Evolutionary conservation across 78 protist species (phyloP).

Genomic region (Anaeramoeba flamelloides): DNA sequence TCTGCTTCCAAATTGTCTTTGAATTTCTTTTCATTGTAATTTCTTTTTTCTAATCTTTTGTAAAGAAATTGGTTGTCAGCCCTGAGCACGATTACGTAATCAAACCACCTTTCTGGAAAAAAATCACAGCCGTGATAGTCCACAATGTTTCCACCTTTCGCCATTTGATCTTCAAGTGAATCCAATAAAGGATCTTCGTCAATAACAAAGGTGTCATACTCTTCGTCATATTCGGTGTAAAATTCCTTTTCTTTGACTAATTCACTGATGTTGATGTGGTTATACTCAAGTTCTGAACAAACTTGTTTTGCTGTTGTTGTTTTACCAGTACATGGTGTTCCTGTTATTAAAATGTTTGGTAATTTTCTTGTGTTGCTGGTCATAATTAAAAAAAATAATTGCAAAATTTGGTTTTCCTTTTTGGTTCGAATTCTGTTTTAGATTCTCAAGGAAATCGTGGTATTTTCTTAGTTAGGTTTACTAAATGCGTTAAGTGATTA

Average conservation of each 20-base stretch:
- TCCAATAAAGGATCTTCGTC: constrained; percentile 54
- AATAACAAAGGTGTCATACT: constrained; percentile 38
- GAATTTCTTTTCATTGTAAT: constrained; percentile 45
- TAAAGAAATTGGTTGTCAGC: constrained; percentile 34
- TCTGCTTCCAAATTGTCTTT: constrained; percentile 62
- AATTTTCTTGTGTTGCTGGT: no score
- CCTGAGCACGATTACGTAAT: constrained; percentile 58
- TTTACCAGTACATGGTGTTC: constrained; percentile 38
- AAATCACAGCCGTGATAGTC: constrained; percentile 64
- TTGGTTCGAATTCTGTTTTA: no score
- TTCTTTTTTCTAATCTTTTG: constrained; percentile 34
- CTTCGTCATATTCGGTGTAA: constrained; percentile 56
- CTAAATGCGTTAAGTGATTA: no score
- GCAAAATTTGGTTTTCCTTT: no score
- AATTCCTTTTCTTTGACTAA: constrained; percentile 41
- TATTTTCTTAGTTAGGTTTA: no score
- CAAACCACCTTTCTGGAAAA: constrained; percentile 82
- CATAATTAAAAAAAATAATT: no score
- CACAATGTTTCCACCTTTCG: constrained; percentile 47
- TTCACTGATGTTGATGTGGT: constrained; percentile 42
- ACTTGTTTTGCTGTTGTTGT: constrained; percentile 14
- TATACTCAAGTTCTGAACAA: constrained; percentile 6
- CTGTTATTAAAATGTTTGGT: constrained; percentile 35
- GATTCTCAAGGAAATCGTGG: no score
- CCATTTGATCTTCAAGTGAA: constrained; percentile 19